These are phyloP conservation scores for Candida broadrunensis DNA, from an alignment of 805 yeast species.

Conservation along the genomic window DNA sequence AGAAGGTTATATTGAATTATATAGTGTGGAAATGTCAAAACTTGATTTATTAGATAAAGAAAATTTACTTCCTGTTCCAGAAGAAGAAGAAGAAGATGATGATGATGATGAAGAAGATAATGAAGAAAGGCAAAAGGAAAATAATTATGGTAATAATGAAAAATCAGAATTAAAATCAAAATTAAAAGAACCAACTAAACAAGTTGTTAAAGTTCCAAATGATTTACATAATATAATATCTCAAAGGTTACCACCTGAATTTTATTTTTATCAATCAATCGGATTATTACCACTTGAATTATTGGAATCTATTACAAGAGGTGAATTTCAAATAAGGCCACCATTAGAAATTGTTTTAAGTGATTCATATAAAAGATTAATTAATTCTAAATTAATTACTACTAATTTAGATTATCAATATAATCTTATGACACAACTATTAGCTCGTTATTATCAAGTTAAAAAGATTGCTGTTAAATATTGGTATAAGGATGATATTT, in stretches of 20 bases:
- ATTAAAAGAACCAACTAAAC: not conserved
- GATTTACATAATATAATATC: conserved; percentile 82
- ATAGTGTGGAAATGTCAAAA: conserved; percentile 39
- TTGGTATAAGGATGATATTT: conserved; percentile 50
- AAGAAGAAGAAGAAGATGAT: conserved; percentile 10
- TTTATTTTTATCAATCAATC: conserved; percentile 73
- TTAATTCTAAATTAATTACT: conserved; percentile 42
- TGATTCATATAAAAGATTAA: conserved; percentile 55
- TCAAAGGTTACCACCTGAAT: conserved; percentile 82
- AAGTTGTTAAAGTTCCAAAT: conserved; percentile 53
- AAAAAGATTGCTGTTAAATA: conserved; percentile 54
- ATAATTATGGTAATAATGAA: not conserved
- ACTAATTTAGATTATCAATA: conserved; percentile 60
- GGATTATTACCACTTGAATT: conserved; percentile 69
- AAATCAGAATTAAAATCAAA: not conserved
- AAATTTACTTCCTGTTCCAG: conserved; percentile 5
- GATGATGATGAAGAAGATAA: no score
- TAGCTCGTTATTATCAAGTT: conserved; percentile 83
- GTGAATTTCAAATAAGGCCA: conserved; percentile 57
- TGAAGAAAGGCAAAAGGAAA: not conserved
- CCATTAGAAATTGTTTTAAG: conserved; percentile 65
- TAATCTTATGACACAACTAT: conserved; percentile 64
- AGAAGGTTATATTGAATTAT: conserved; percentile 67
- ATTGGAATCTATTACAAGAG: conserved; percentile 65
- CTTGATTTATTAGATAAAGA: conserved; percentile 18